Evolutionary conservation across 169 alveolate genomes (phyloP).

Genomic region (Blepharisma undulans): DNA sequence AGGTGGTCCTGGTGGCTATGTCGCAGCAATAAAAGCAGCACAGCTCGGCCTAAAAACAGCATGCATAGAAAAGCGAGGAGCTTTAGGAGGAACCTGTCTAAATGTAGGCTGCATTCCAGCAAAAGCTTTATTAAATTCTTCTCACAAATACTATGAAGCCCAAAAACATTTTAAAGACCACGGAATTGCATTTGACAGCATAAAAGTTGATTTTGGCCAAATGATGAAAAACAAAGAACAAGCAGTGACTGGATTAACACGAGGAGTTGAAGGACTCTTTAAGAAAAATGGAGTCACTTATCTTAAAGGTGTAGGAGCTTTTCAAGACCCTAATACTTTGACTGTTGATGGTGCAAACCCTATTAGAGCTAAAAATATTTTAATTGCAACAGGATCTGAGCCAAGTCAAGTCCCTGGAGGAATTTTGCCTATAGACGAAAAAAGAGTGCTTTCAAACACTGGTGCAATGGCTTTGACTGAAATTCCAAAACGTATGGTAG

Average conservation of each 20-base stretch:
- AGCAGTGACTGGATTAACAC: conserved; percentile 86
- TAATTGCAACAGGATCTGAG: conserved; percentile 95
- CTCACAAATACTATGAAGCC: conserved; percentile 90
- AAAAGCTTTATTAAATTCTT: conserved; percentile 92
- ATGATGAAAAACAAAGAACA: conserved; percentile 84
- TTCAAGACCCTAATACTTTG: conserved; percentile 52
- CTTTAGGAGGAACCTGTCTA: conserved; percentile 98
- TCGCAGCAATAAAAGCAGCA: conserved; percentile 96
- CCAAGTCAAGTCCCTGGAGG: conserved; percentile 89
- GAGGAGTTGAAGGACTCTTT: conserved; percentile 92
- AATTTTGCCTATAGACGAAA: conserved; percentile 81
- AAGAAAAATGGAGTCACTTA: conserved; percentile 93
- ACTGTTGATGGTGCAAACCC: conserved; percentile 60
- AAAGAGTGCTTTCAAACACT: conserved; percentile 77
- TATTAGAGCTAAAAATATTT: conserved; percentile 81
- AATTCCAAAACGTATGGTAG: conserved; percentile 91
- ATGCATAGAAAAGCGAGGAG: conserved; percentile 93
- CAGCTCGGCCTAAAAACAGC: conserved; percentile 95
- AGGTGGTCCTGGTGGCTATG: conserved; percentile 96
- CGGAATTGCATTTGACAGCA: conserved; percentile 71
- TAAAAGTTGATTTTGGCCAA: conserved; percentile 79
- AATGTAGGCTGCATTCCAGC: conserved; percentile 99
- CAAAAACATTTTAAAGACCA: conserved; percentile 65
- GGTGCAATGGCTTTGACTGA: conserved; percentile 80
- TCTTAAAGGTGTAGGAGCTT: conserved; percentile 79